Base-by-base conservation (phyloP, 2,329 filamentous ascomycete genomes). In the Pleochaeta shiraiana region DNA sequence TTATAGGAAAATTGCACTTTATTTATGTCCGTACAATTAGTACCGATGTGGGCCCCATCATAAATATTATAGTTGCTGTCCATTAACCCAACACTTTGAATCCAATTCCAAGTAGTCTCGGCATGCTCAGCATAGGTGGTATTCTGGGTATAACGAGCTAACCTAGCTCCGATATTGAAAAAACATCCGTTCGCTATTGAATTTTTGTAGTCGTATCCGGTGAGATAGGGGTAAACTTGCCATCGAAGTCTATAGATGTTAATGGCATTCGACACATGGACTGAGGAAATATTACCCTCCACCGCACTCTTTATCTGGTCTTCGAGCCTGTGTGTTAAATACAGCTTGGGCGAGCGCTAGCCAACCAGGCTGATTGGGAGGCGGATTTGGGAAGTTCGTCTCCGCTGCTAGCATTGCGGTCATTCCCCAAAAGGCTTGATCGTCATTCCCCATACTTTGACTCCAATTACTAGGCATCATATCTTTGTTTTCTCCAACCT, bases 101-200 rank as follows among this genome's bases (percentile, higher is more conserved):
- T 77, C 86, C 86, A 89, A 61, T 84, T 79, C 72, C 84, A 95
- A 11, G 85, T 77, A 69, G 78, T 84, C 66, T 82, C 78, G 0
- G 88, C 89, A 87, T 86, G 90, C 14, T 88, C 80, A 9, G 81
- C 78, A 71, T 95, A 95, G 0, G 87, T 93, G 64, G 80, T 71
- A 74, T 95, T 93, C 60, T 83, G 82, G 0, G 90, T 95, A 75
- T 88, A 93, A 14, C 85, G 79, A 0, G 87, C 86, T 6, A 95
- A 79, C 19, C 89, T 83, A 7, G 88, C 79, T 26, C 81, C 83
- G 28, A 86, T 72, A 72, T 86, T 85, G 75, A 86, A 86, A 74
- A 86, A 85, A 73, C 82, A 84, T 6, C 83, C 83, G 75, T 86
- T 86, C 59, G 82, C 82, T 68, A 86, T 84, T 26, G 80, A 79